Percentiles rank a stretch among this genome's conserved stretches.
Conservation (phyloP, 768 basidiomycete species). For the Tricholoma flavovirens region DNA sequence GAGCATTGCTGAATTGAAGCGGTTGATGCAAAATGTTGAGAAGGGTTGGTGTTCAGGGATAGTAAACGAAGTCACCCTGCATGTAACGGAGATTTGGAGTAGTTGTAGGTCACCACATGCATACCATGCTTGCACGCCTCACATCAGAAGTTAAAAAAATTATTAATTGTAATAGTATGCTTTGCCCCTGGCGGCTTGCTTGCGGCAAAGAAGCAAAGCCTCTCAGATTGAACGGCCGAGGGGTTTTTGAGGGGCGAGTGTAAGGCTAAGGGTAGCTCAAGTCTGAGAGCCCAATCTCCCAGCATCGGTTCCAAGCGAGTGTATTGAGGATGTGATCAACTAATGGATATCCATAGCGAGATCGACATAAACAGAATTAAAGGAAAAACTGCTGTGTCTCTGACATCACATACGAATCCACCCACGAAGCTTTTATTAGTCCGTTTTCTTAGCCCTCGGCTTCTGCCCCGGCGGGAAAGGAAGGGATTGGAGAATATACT, state of each 20-base stretch:
- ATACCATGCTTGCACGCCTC: no score
- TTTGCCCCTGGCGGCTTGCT: not conserved
- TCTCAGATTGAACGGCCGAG: not conserved
- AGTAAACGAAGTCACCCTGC: not conserved
- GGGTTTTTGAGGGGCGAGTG: not conserved
- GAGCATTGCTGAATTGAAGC: no score
- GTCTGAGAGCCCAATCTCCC: not conserved
- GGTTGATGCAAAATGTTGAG: not conserved
- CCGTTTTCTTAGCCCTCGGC: not conserved
- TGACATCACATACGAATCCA: constrained; percentile 32
- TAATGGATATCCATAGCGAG: constrained; percentile 29
- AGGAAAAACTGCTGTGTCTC: constrained; percentile 40
- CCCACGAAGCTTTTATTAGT: constrained; percentile 16
- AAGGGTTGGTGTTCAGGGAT: not conserved
- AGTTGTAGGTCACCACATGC: not conserved
- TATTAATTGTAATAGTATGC: no score
- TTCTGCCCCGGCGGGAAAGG: constrained; percentile 1
- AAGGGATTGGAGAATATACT: constrained; percentile 4
- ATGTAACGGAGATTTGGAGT: not conserved
- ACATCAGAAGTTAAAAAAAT: no score
- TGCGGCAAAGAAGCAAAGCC: not conserved
- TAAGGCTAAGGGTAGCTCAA: not conserved
- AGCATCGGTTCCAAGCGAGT: not conserved
- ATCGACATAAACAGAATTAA: constrained; percentile 34
- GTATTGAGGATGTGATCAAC: constrained; percentile 4